Base-by-base conservation (phyloP, 306 rosid genomes). In the Prunus davidiana region DNA sequence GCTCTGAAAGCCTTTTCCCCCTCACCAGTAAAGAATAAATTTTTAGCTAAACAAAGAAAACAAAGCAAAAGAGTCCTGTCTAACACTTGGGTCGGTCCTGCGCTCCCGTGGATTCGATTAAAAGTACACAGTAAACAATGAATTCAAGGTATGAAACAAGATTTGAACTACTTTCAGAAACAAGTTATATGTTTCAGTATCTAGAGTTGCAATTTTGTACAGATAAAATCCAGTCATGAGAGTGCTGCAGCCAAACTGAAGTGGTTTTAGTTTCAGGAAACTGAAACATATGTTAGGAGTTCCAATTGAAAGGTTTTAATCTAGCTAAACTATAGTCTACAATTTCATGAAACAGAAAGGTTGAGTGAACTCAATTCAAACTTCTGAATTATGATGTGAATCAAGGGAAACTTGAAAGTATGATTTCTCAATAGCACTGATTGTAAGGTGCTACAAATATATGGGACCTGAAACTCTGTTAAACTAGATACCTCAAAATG, bases 211-310 rank as follows among this genome's bases (percentile, higher is more conserved):
- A 49, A 89, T 71, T 90, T 93, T 93, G 96, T 61, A 88, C 79
- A 89, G 82, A 85, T 89, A 93, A 83, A 93, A 93, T 18, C 51
- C 69, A 24, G 92, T 89, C 97, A 93, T 91, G 69, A 93, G 71
- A 77, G 85, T 90, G 64, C 96, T 93, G 91, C 91, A 87, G 24
- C 50, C 54, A 69, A 79, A 64, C 79, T 4, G 63, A 47, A 78
- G 54, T 66, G 28, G 63, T 61, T 58, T 41, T 19, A 60, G 58
- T 25, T 60, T 61, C 27, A 60, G 12, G 60, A 45, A 43, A 56
- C 25, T 20, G 12, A 24, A 25, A 58, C 27, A 22, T 22, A 8
- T 57, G 38, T 43, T 49, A 57, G 24, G 54, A 20, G 12, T 20
- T 12, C 54, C 52, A 55, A 6, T 3, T 8, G 22, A 52, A 70